Evolutionary conservation across 2,329 filamentous ascomycete species (phyloP).

Genomic region (Trichoderma afroharzianum): DNA sequence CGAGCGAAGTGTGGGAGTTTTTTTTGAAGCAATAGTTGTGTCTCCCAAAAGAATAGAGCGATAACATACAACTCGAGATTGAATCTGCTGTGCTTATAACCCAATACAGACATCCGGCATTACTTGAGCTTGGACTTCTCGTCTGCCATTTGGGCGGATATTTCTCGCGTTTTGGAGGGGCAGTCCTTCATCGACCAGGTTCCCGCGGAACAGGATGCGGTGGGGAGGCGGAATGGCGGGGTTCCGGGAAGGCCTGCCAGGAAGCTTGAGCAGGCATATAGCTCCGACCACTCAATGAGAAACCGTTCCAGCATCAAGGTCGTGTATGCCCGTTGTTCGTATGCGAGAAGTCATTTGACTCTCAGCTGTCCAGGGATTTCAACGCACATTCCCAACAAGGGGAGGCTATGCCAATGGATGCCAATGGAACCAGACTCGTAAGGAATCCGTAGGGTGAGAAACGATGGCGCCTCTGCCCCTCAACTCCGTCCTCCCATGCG

Average conservation of each 20-base stretch:
- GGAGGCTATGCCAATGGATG: neutral
- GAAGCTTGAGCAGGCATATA: constrained; percentile 6
- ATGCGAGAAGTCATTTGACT: constrained; percentile 8
- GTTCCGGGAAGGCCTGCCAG: neutral
- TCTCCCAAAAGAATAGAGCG: neutral
- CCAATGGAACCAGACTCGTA: neutral
- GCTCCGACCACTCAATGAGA: constrained; percentile 4
- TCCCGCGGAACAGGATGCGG: neutral
- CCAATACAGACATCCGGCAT: neutral
- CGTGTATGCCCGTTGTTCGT: neutral
- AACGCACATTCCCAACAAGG: neutral
- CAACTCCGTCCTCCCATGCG: neutral
- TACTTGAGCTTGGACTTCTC: neutral
- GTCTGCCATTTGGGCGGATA: neutral
- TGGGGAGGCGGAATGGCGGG: constrained; percentile 7
- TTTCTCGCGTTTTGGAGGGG: constrained; percentile 2
- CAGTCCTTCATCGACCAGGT: neutral
- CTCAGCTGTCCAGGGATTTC: neutral
- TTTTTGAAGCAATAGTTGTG: neutral
- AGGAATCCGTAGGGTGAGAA: neutral
- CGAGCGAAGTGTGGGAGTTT: neutral
- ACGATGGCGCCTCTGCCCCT: constrained; percentile 1
- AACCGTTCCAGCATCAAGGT: neutral
- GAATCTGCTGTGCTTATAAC: neutral
- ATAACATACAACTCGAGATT: neutral